These are phyloP conservation scores for Mycena metata DNA, from an alignment of 768 basidiomycete species.

Conservation along the genomic window DNA sequence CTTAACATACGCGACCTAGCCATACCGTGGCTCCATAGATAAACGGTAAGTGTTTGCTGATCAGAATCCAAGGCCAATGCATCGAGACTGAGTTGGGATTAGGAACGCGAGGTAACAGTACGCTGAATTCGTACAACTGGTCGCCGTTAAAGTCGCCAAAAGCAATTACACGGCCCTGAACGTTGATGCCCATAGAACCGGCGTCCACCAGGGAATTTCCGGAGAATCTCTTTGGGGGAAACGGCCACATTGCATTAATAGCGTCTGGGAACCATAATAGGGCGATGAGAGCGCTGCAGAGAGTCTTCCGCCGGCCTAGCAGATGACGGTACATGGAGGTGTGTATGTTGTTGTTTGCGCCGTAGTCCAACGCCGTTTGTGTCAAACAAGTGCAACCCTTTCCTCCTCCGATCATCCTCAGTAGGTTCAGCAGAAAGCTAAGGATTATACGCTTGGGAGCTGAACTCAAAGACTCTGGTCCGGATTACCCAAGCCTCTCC, in stretches of 20 bases:
- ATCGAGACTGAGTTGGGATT: slow-evolving; percentile 71
- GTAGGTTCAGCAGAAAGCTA: too few species aligned
- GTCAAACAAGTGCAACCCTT: background rate
- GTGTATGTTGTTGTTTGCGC: background rate
- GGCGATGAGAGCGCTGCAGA: slow-evolving; percentile 24
- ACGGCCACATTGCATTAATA: slow-evolving; percentile 76
- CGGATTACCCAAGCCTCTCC: too few species aligned
- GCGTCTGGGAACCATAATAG: slow-evolving; percentile 23
- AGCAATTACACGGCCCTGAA: slow-evolving; percentile 82
- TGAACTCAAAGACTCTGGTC: too few species aligned
- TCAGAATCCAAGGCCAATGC: slow-evolving; percentile 81
- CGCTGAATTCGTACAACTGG: slow-evolving; percentile 79
- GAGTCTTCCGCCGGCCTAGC: slow-evolving; percentile 31
- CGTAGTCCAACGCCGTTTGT: background rate
- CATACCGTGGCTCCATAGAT: slow-evolving; percentile 87
- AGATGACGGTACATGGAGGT: slow-evolving; percentile 34
- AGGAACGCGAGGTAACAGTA: background rate
- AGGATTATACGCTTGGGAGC: too few species aligned
- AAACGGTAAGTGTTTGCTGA: slow-evolving; percentile 80
- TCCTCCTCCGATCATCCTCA: too few species aligned
- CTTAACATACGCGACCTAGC: background rate
- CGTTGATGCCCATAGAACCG: slow-evolving; percentile 82
- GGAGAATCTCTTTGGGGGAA: slow-evolving; percentile 86
- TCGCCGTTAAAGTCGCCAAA: slow-evolving; percentile 98
- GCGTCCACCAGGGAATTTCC: slow-evolving; percentile 85